Evolutionary conservation across 2,329 filamentous ascomycete species (phyloP).

Genomic region (Neoscytalidium dimidiatum): DNA sequence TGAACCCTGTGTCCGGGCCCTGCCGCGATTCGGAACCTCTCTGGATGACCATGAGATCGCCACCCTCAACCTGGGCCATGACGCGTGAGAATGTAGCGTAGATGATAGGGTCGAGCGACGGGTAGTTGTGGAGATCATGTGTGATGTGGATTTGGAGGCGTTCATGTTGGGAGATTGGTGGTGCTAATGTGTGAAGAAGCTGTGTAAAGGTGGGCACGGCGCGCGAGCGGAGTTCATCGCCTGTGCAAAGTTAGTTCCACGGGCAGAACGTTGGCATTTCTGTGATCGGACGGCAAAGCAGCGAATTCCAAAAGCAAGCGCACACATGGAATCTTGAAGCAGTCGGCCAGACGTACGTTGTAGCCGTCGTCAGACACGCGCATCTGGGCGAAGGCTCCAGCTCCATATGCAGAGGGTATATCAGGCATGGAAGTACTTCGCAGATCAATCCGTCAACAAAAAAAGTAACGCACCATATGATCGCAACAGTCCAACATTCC

Average conservation of each 20-base stretch:
- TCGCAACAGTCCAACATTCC: slow-evolving; percentile 74
- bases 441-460: no score
- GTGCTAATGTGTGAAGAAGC: slow-evolving; percentile 91
- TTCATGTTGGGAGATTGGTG: slow-evolving; percentile 95
- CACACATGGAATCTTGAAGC: not conserved
- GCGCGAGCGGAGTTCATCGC: slow-evolving; percentile 69
- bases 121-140: slow-evolving; percentile 92
- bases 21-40: slow-evolving; percentile 83
- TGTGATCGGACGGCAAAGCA: no score
- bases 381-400: not conserved
- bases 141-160: slow-evolving; percentile 96
- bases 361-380: not conserved
- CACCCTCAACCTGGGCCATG: slow-evolving; percentile 98
- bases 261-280: no score
- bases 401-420: no score
- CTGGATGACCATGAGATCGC: slow-evolving; percentile 91
- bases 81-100: slow-evolving; percentile 90
- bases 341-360: not conserved
- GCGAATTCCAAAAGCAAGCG: no score
- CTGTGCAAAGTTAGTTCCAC: slow-evolving; percentile 49
- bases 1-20: slow-evolving; percentile 61
- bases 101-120: slow-evolving; percentile 88
- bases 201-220: slow-evolving; percentile 94
- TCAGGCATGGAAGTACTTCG: no score
- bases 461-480: slow-evolving; percentile 63